These are phyloP conservation scores for Clonostachys rhizophaga DNA, from an alignment of 2,329 filamentous ascomycete genomes.

Conservation along the genomic window DNA sequence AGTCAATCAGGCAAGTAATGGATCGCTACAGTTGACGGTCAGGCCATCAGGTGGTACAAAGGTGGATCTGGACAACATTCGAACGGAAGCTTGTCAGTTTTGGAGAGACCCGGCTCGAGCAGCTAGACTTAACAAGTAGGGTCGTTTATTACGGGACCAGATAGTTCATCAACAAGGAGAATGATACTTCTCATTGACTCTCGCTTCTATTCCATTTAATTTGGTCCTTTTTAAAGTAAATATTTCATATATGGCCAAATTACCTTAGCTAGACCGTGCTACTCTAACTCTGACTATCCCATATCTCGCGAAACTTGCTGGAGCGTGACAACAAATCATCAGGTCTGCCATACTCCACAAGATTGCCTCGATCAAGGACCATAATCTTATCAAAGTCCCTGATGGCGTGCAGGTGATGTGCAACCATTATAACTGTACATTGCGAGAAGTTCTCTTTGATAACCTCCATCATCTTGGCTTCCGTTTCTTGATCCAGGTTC, in stretches of 20 bases:
- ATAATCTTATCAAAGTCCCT: constrained; percentile 42
- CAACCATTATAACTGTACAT: constrained; percentile 39
- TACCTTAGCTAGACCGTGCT: too few species aligned
- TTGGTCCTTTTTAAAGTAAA: too few species aligned
- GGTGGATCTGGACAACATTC: constrained; percentile 23
- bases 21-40: background rate
- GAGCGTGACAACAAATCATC: background rate
- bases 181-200: too few species aligned
- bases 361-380: constrained; percentile 41
- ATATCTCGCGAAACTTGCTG: background rate
- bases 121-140: constrained; percentile 22
- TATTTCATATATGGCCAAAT: too few species aligned
- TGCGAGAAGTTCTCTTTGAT: constrained; percentile 9
- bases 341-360: constrained; percentile 34
- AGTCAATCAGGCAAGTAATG: constrained; percentile 1
- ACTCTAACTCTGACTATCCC: background rate
- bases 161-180: too few species aligned
- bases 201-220: too few species aligned
- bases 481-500: constrained; percentile 9
- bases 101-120: constrained; percentile 28
- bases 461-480: constrained; percentile 11
- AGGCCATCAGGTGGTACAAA: constrained; percentile 8
- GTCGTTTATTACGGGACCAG: too few species aligned
- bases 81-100: constrained; percentile 22
- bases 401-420: constrained; percentile 27